Conservation (phyloP, 2,329 filamentous ascomycete species). For the Ceratocystis huliohia region DNA sequence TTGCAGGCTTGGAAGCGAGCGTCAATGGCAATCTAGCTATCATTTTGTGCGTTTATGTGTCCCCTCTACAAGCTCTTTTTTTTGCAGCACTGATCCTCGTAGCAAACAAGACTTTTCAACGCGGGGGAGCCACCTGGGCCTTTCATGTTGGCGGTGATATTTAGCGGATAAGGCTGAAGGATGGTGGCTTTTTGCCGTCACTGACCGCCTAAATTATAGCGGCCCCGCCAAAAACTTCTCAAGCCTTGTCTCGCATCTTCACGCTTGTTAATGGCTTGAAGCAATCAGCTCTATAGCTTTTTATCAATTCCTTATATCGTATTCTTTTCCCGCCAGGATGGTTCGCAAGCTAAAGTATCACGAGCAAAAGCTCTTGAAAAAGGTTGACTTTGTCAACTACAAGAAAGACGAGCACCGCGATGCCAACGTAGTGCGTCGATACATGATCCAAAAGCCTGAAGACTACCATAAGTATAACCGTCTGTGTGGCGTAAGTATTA, state of each 20-base stretch:
- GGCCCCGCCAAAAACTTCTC: conserved; percentile 21
- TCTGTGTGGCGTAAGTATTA: conserved; percentile 50
- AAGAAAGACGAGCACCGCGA: conserved; percentile 84
- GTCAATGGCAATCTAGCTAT: conserved; percentile 12
- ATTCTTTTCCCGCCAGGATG: conserved; percentile 42
- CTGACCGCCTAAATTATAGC: conserved; percentile 12
- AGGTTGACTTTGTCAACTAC: conserved; percentile 88
- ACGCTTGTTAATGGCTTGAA: not conserved
- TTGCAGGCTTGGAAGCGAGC: conserved; percentile 11
- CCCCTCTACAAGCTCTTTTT: not conserved
- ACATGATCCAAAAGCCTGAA: conserved; percentile 79
- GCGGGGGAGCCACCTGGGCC: not conserved
- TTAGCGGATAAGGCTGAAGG: not conserved
- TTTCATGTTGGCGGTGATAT: not conserved
- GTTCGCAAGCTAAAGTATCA: conserved; percentile 93
- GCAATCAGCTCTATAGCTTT: not conserved
- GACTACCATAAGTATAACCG: conserved; percentile 62
- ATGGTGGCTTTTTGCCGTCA: conserved; percentile 12
- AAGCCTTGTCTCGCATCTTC: not conserved
- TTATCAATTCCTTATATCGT: not conserved
- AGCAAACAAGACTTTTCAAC: not conserved
- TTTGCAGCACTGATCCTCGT: not conserved
- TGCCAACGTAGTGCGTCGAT: conserved; percentile 64
- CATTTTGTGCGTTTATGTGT: conserved; percentile 5
- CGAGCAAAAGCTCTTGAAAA: conserved; percentile 88